phyloP scores from a whole-genome alignment of 192 early-diverging fungal species.

The Coemansia sp. region DNA sequence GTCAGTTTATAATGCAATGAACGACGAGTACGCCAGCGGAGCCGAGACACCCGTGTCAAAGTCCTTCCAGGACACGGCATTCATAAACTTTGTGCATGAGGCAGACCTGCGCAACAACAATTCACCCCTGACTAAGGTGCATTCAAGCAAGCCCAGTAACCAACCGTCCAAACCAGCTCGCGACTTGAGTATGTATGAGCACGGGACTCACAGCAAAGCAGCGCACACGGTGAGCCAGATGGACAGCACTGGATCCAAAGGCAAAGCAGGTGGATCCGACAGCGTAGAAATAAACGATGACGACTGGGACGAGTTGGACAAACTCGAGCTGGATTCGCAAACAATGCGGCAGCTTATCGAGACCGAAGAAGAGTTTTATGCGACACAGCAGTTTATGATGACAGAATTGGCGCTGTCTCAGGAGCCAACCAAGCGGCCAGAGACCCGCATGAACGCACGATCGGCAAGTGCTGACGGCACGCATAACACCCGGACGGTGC shows the following conservation, averaged over 20 bases:
- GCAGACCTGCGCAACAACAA: slow-evolving; percentile 10
- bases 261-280: neutral
- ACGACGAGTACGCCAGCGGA: slow-evolving; percentile 17
- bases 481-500: slow-evolving; percentile 19
- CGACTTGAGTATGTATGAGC: neutral
- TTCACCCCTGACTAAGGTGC: neutral
- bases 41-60: slow-evolving; percentile 23
- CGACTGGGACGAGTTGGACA: slow-evolving; percentile 29
- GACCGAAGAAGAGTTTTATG: slow-evolving; percentile 43
- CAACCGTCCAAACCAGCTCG: neutral
- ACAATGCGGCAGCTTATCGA: slow-evolving; percentile 45
- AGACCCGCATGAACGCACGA: slow-evolving; percentile 4
- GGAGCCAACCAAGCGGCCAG: slow-evolving; percentile 29
- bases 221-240: neutral
- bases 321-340: slow-evolving; percentile 41
- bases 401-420: slow-evolving; percentile 27
- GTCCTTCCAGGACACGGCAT: slow-evolving; percentile 35
- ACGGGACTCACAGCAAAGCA: neutral
- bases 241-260: slow-evolving; percentile 6
- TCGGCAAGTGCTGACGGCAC: slow-evolving; percentile 9
- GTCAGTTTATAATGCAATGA: slow-evolving; percentile 38
- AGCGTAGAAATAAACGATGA: slow-evolving; percentile 11
- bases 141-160: neutral
- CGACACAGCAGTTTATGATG: slow-evolving; percentile 37
- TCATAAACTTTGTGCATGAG: slow-evolving; percentile 28